A percentile compares a stretch with the other conserved stretches of the same genome.
Conservation (phyloP, 2,329 filamentous ascomycete species). For the Rutstroemia sp. region DNA sequence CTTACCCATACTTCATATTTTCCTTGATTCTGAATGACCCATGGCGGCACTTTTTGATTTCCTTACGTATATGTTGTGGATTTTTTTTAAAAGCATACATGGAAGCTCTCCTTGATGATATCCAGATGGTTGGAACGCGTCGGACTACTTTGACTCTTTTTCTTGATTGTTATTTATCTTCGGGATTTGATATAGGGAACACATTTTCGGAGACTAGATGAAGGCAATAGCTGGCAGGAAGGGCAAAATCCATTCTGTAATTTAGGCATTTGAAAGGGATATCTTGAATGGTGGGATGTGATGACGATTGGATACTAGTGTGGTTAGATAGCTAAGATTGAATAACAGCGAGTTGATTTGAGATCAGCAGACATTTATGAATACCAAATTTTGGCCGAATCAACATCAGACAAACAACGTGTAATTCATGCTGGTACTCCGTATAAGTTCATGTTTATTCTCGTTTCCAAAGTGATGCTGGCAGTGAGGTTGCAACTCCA, state of each 20-base stretch:
- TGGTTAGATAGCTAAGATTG: not conserved
- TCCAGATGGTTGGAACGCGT: not conserved
- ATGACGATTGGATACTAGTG: not conserved
- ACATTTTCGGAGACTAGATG: not conserved
- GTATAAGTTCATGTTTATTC: not conserved
- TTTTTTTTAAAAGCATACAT: constrained; percentile 6
- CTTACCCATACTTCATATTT: not conserved
- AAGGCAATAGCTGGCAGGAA: not conserved
- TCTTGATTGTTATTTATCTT: not conserved
- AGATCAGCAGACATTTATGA: not conserved
- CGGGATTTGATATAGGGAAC: not conserved
- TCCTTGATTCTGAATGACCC: not conserved
- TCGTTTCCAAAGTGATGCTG: not conserved
- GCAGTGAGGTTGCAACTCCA: not conserved
- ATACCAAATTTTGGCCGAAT: not conserved
- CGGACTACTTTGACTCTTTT: not conserved
- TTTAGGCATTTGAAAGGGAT: constrained; percentile 1
- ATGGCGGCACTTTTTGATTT: not conserved
- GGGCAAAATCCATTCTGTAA: constrained; percentile 4
- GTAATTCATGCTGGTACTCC: too few relatives aligned
- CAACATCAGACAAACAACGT: not conserved
- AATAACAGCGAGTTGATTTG: not conserved
- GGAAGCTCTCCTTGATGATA: constrained; percentile 9
- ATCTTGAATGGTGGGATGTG: not conserved
- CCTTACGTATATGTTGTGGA: not conserved